Base-by-base conservation (phyloP, 495 filamentous ascomycete species). In the Neurospora sp. region DNA sequence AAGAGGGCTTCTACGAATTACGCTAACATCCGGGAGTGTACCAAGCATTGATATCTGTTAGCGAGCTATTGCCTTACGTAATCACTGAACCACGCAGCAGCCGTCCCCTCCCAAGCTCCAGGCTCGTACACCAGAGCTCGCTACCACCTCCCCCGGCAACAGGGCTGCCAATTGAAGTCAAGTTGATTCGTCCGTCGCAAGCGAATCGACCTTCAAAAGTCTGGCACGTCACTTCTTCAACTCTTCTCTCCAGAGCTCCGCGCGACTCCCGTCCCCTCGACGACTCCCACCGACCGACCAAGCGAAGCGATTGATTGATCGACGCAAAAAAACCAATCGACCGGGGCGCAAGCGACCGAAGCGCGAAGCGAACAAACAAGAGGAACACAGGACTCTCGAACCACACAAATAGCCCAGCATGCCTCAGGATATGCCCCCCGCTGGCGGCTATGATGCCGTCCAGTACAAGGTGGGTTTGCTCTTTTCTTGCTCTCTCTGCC, bases 351-450 rank as follows among this genome's bases (percentile, higher is more conserved):
- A 40, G 42, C 69, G 12, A 14, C 39, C 22, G 27, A 22, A 45
- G 14, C 2, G 8, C n/a, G 37, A 37, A 12, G n/a, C 35, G 35
- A 22, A 4, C 38, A 38, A 22, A 39, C 40, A 38, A 61, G 69
- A 44, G 37, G 70, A 72, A 35, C 72, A 74, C n/a, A 73, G 61
- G 14, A 70, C 53, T 65, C 53, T 65, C 53, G 53, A 31, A 18
- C 53, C 53, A 27, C 71, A 68, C 16, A 45, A 9, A 31, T 77
- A 44, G 78, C 78, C 83, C 86, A 79, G 37, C 70, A 91, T 92
- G 90, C 87, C 88, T 79, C 90, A 92, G 89, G 96, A 98, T 89
- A 92, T 99, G 86, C 96, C 96, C 83, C 96, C 96, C 74, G 78
- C 81, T 78, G 96, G 96, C 85, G 96, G 96, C 87, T 99, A 99